Conservation (phyloP, 164 flowering plant genomes). For the Kalanchoe fedtschenkoi region DNA sequence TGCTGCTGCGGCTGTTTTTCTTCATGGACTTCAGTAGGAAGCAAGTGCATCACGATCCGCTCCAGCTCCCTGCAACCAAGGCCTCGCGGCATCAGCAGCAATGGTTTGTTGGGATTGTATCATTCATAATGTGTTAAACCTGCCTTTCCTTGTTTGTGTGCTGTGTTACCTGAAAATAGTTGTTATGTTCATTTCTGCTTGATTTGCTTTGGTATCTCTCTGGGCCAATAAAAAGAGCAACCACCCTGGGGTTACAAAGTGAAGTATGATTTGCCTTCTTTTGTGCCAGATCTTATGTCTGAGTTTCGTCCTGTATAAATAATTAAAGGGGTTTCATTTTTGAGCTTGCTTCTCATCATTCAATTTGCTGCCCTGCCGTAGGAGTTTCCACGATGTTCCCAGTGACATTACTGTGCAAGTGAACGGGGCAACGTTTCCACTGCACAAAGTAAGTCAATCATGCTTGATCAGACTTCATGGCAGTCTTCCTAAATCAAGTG, state of each 20-base stretch:
- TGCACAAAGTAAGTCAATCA: slow-evolving; percentile 54
- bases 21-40: slow-evolving; percentile 32
- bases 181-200: not conserved
- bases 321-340: not conserved
- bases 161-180: not conserved
- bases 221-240: too few relatives aligned
- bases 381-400: slow-evolving; percentile 78
- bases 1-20: slow-evolving; percentile 7
- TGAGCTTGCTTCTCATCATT: slow-evolving; percentile 2
- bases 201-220: too few relatives aligned
- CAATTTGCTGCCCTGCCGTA: slow-evolving; percentile 23
- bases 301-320: not conserved
- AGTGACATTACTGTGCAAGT: slow-evolving; percentile 77
- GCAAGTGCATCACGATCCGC: slow-evolving; percentile 19
- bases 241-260: too few relatives aligned
- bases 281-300: too few relatives aligned
- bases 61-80: slow-evolving; percentile 42
- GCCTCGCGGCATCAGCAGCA: slow-evolving; percentile 38
- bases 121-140: not conserved
- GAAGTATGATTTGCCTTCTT: too few relatives aligned
- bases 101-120: slow-evolving; percentile 33
- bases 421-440: slow-evolving; percentile 41
- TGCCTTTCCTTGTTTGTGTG: not conserved
- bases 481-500: not conserved
- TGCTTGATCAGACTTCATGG: not conserved